Evolutionary conservation across 1,284 basidiomycete genomes (phyloP), one percentile per base, ranked within the genome.

Genomic region (Malassezia obtusa): DNA sequence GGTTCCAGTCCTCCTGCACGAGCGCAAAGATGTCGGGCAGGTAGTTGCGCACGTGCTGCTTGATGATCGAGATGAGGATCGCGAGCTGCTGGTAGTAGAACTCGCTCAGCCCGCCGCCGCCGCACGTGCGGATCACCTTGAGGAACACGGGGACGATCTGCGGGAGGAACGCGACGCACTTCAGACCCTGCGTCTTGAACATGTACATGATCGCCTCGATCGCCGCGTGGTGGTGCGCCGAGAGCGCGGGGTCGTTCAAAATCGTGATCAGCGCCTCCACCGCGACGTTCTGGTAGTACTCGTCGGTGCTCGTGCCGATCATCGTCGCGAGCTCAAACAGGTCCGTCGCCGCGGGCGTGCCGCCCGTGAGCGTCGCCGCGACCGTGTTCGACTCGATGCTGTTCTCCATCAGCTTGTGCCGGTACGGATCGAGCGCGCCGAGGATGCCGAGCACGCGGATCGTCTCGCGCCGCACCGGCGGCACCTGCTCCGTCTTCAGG

Each of bases 191-290:
- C 0, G 91, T 96, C 76, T 92, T 90, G 81, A 98, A 98, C 60
- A 99, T 96, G 57, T 91, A 88, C 89, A 98, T 98, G 67, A 99
- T 87, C 2, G 92, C 91, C 75, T 98, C 91, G 61, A 98, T 92
- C 55, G 92, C 92, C 40, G 77, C 76, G 30, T 88, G 75, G 65
- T 96, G 90, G 66, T 90, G 71, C 39, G 63, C 62, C 11, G 65
- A 61, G 12, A 73, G 58, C 39, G 68, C 58, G 19, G 63, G 62
- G 40, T 73, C 94, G 69, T 85, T 87, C 61, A 99, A 77, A 50
- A 98, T 88, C 47, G 82, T 81, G 41, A 98, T 81, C 21, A 99
- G 80, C 1, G 89, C 83, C 41, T 84, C 86, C 75, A 99, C 88
- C 36, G 91, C 92, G 4, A 94, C 89, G 7, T 89, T 90, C 73